A percentile compares a stretch with the other conserved stretches of the same genome.
phyloP scores from a whole-genome alignment of 192 early-diverging fungal species.

The Coemansia sp. region DNA sequence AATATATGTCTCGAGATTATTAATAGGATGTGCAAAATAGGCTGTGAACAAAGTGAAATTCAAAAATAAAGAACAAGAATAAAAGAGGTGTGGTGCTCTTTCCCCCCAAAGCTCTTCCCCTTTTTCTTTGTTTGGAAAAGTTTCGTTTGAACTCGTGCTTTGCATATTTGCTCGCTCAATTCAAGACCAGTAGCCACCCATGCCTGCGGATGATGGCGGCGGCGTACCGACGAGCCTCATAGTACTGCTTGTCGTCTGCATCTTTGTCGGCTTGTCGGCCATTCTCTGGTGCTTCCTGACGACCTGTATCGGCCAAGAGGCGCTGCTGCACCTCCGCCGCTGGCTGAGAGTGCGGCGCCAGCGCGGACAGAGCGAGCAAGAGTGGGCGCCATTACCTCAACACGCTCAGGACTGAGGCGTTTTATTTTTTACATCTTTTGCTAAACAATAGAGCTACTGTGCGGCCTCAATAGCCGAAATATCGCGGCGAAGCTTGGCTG shows the following conservation, averaged over 20 bases:
- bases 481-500: slow-evolving; percentile 49
- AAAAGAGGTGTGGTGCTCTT: not conserved
- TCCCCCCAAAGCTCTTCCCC: not conserved
- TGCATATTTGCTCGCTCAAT: not conserved
- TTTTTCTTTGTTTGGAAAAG: not conserved
- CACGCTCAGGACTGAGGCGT: slow-evolving; percentile 14
- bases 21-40: not conserved
- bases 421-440: no score
- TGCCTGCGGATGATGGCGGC: not conserved
- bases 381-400: slow-evolving; percentile 22
- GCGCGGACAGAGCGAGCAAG: slow-evolving; percentile 4
- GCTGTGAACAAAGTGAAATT: not conserved
- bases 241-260: slow-evolving; percentile 32
- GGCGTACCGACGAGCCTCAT: slow-evolving; percentile 34
- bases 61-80: not conserved
- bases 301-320: slow-evolving; percentile 44
- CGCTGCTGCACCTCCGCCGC: slow-evolving; percentile 29
- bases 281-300: slow-evolving; percentile 54
- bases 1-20: not conserved
- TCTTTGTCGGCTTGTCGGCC: slow-evolving; percentile 39
- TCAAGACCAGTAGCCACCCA: not conserved
- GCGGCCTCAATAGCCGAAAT: slow-evolving; percentile 46
- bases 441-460: slow-evolving; percentile 3
- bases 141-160: not conserved
- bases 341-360: slow-evolving; percentile 27